Conservation (phyloP, 1,284 basidiomycete genomes). For the Exobasidium cylindrosporum region DNA sequence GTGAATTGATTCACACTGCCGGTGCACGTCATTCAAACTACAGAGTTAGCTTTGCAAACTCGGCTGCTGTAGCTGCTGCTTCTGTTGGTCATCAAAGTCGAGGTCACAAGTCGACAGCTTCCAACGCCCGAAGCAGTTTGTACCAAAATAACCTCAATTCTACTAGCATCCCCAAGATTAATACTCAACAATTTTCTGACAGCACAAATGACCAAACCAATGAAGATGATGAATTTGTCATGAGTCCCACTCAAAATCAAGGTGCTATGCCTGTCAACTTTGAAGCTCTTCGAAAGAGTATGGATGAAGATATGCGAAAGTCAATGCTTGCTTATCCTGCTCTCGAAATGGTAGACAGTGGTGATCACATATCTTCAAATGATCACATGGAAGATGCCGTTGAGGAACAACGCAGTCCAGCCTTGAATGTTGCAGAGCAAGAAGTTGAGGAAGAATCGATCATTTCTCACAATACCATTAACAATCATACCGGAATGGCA, state of each 20-base stretch:
- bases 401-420: slow-evolving; percentile 25
- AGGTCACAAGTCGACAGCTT: slow-evolving; percentile 18
- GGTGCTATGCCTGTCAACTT: slow-evolving; percentile 26
- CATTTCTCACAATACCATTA: background rate
- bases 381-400: slow-evolving; percentile 16
- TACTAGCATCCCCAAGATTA: slow-evolving; percentile 34
- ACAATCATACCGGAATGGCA: slow-evolving; percentile 39
- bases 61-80: slow-evolving; percentile 29
- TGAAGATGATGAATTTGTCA: slow-evolving; percentile 14
- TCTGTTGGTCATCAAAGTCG: slow-evolving; percentile 13
- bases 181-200: slow-evolving; percentile 20
- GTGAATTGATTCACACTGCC: background rate
- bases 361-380: background rate
- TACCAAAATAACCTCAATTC: slow-evolving; percentile 18
- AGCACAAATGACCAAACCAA: slow-evolving; percentile 11
- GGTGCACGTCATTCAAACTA: slow-evolving; percentile 9
- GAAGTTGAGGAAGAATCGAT: slow-evolving; percentile 12
- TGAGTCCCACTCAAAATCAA: background rate
- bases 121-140: slow-evolving; percentile 22
- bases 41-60: slow-evolving; percentile 39
- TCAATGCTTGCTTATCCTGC: slow-evolving; percentile 46
- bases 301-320: slow-evolving; percentile 29
- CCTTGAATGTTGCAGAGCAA: slow-evolving; percentile 13
- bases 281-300: slow-evolving; percentile 8
- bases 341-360: slow-evolving; percentile 25